phyloP scores from a whole-genome alignment of 768 basidiomycete species.

The Podaxis pistillaris region DNA sequence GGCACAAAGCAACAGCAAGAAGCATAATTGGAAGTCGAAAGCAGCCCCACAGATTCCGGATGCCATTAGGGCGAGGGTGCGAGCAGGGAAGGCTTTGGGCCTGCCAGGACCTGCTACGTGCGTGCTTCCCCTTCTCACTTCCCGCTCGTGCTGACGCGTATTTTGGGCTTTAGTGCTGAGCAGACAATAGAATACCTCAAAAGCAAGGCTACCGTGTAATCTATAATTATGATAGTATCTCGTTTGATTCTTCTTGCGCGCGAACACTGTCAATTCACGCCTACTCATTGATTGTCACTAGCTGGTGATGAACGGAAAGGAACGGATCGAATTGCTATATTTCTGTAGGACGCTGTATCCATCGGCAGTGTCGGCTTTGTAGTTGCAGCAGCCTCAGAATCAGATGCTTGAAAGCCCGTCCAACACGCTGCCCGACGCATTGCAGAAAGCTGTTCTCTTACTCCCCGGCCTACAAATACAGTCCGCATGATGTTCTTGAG shows the following conservation, averaged over 20 bases:
- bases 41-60: slow-evolving; percentile 13
- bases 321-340: neutral
- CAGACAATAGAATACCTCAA: slow-evolving; percentile 26
- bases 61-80: slow-evolving; percentile 23
- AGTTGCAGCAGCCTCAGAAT: neutral
- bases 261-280: neutral
- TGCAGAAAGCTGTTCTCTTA: neutral
- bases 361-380: neutral
- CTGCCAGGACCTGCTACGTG: slow-evolving; percentile 25
- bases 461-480: neutral
- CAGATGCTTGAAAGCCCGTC: neutral
- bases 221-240: neutral
- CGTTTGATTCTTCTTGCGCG: neutral
- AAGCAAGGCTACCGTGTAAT: neutral
- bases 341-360: neutral
- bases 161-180: slow-evolving; percentile 18
- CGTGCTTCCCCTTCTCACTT: slow-evolving; percentile 6
- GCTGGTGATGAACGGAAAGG: neutral
- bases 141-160: neutral
- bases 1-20: slow-evolving; percentile 13
- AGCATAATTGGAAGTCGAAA: neutral
- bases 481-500: neutral
- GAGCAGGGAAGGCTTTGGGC: slow-evolving; percentile 28
- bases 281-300: neutral
- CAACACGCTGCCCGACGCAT: neutral